These are phyloP conservation scores for Picea engelmannii DNA, from an alignment of 83 land plant genomes.

Conservation along the genomic window DNA sequence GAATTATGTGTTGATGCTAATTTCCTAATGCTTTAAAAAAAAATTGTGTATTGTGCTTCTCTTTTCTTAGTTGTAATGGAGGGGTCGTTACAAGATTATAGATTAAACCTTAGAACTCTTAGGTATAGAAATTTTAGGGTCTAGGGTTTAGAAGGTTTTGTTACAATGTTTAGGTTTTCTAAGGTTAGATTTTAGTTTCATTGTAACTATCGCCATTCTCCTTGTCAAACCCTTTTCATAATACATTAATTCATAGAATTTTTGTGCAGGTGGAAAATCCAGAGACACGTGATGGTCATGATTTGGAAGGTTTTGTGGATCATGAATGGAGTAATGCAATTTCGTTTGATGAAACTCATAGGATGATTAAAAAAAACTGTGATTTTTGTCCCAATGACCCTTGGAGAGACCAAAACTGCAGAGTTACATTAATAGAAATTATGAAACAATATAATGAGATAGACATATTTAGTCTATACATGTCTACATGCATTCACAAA, in stretches of 20 bases:
- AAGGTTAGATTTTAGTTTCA: constrained; percentile 46
- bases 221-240: too few species aligned
- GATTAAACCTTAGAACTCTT: too few species aligned
- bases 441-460: constrained; percentile 43
- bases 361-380: constrained; percentile 18
- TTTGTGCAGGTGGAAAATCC: constrained; percentile 60
- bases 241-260: too few species aligned
- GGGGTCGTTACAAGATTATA: too few species aligned
- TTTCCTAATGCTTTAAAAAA: too few species aligned
- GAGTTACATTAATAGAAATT: constrained; percentile 34
- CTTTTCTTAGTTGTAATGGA: too few species aligned
- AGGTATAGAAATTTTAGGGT: too few species aligned
- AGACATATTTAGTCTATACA: constrained; percentile 61
- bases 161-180: too few species aligned
- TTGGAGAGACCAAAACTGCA: constrained; percentile 34
- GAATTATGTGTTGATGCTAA: too few species aligned
- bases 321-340: constrained; percentile 79
- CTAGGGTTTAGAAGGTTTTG: too few species aligned
- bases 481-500: constrained; percentile 32
- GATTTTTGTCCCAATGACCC: constrained; percentile 30
- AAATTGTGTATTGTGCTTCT: too few species aligned
- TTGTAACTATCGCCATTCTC: too few species aligned
- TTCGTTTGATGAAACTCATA: constrained; percentile 55
- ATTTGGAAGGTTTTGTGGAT: constrained; percentile 61
- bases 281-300: constrained; percentile 42